Conservation (phyloP, 305 asterid species). For the Petunia hybrid region DNA sequence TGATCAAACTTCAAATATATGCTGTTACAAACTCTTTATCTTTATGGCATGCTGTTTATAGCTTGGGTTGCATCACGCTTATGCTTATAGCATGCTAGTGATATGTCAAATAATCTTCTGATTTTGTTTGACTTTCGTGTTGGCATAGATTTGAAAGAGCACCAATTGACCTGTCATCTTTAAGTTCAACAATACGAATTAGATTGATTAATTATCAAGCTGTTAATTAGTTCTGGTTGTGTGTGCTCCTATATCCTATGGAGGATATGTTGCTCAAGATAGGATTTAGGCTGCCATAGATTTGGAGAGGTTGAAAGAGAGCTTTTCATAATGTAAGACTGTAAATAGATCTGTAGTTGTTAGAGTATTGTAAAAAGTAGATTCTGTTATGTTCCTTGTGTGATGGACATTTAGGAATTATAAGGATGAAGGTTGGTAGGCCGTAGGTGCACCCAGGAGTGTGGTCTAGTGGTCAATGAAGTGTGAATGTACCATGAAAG, state of each 20-base stretch:
- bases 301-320: neutral
- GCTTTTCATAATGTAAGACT: neutral
- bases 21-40: neutral
- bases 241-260: conserved; percentile 3
- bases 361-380: neutral
- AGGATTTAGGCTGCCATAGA: neutral
- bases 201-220: conserved; percentile 14
- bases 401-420: neutral
- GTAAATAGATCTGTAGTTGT: neutral
- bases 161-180: neutral
- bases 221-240: conserved; percentile 1
- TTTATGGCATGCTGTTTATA: neutral
- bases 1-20: neutral
- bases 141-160: neutral
- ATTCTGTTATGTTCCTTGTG: neutral
- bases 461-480: neutral
- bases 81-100: neutral
- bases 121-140: neutral
- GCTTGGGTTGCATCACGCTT: neutral
- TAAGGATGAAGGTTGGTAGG: neutral
- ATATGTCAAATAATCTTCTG: conserved; percentile 14
- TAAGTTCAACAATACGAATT: neutral
- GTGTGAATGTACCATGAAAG: neutral
- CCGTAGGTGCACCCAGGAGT: neutral
- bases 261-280: conserved; percentile 14